phyloP scores from a whole-genome alignment of 352 stramenopile genomes.

The Phytopythium sindhum region DNA sequence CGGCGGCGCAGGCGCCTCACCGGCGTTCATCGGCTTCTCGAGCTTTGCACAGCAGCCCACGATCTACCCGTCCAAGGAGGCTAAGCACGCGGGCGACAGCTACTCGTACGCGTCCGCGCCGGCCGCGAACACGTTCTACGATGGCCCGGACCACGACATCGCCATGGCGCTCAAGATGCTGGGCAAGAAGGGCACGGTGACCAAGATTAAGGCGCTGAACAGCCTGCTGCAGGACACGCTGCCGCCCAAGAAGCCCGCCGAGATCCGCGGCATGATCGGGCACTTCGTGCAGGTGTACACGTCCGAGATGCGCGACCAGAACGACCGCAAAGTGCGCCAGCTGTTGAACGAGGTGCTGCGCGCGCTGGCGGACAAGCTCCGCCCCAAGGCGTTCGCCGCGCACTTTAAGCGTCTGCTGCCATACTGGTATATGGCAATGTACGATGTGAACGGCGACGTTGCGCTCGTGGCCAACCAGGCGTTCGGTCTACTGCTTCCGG shows the following conservation, averaged over 20 bases:
- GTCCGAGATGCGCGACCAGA: constrained; percentile 80
- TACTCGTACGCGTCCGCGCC: constrained; percentile 12
- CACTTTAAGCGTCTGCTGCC: constrained; percentile 71
- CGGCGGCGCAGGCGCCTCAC: constrained; percentile 10
- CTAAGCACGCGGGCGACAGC: constrained; percentile 12
- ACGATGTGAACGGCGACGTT: constrained; percentile 65
- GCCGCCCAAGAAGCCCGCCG: constrained; percentile 47
- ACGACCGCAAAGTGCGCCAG: constrained; percentile 78
- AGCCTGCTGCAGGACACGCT: constrained; percentile 56
- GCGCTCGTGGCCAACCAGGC: constrained; percentile 42
- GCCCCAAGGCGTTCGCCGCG: constrained; percentile 61
- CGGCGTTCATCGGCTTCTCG: constrained; percentile 71
- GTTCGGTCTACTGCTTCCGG: constrained; percentile 51
- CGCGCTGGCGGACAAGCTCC: constrained; percentile 52
- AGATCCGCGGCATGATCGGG: constrained; percentile 68
- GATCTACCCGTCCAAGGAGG: constrained; percentile 8
- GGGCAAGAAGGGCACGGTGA: constrained; percentile 76
- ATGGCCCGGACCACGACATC: constrained; percentile 75
- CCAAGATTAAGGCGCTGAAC: constrained; percentile 80
- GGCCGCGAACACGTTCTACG: constrained; percentile 59
- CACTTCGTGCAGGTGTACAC: constrained; percentile 79
- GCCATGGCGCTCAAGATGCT: constrained; percentile 81
- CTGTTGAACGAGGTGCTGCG: constrained; percentile 73
- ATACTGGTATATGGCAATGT: constrained; percentile 80
- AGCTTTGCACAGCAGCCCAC: constrained; percentile 42